Evolutionary conservation across 768 basidiomycete species (phyloP).

Genomic region (Pisolithus tinctorius): DNA sequence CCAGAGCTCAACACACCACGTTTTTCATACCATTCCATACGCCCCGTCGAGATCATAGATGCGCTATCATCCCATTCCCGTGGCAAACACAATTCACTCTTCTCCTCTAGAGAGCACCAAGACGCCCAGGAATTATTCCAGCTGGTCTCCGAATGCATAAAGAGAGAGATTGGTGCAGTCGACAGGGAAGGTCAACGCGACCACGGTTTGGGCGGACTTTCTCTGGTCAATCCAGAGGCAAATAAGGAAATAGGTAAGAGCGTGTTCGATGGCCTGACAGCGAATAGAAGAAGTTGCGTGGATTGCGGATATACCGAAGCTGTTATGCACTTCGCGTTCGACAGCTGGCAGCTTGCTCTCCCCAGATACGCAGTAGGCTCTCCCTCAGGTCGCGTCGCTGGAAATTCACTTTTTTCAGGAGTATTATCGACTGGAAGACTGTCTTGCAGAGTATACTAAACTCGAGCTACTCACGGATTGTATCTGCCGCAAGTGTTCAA

Average conservation of each 20-base stretch:
- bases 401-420: slow-evolving; percentile 32
- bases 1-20: slow-evolving; percentile 62
- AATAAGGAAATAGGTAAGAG: slow-evolving; percentile 47
- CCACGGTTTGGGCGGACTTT: slow-evolving; percentile 61
- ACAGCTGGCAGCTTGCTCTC: slow-evolving; percentile 76
- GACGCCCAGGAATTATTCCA: slow-evolving; percentile 99
- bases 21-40: slow-evolving; percentile 51
- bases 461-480: slow-evolving; percentile 88
- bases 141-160: slow-evolving; percentile 83
- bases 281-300: slow-evolving; percentile 82
- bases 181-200: slow-evolving; percentile 66
- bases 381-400: background rate
- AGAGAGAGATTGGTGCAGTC: slow-evolving; percentile 73
- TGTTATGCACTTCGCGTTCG: slow-evolving; percentile 86
- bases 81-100: slow-evolving; percentile 54
- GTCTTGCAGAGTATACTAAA: slow-evolving; percentile 82
- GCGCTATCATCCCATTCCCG: slow-evolving; percentile 53
- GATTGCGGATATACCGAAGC: slow-evolving; percentile 91
- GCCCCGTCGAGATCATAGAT: slow-evolving; percentile 66
- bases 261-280: slow-evolving; percentile 87
- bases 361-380: slow-evolving; percentile 55
- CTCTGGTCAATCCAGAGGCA: slow-evolving; percentile 16
- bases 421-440: slow-evolving; percentile 69
- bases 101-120: slow-evolving; percentile 91
- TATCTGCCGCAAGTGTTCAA: slow-evolving; percentile 86